Conservation (phyloP, 345 rosid species). For the Hypericum androsaemum region DNA sequence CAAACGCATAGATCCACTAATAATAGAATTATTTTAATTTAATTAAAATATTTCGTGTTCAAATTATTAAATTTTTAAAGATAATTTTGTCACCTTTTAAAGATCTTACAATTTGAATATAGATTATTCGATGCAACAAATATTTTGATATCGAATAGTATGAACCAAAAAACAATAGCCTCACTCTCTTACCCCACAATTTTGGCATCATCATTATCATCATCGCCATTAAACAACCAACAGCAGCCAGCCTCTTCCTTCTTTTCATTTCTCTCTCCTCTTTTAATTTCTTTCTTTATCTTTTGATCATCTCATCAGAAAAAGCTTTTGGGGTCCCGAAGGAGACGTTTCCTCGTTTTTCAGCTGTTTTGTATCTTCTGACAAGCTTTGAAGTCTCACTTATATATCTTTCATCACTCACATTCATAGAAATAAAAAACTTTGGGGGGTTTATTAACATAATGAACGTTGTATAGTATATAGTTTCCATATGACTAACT, state of each 20-base stretch:
- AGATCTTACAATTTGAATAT: no score
- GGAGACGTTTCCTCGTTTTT: slow-evolving; percentile 81
- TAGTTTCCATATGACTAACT: no score
- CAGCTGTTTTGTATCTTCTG: slow-evolving; percentile 50
- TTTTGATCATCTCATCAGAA: slow-evolving; percentile 15
- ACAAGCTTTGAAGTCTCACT: slow-evolving; percentile 23
- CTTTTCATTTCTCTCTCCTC: background rate
- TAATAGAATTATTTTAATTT: no score
- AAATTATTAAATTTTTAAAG: no score
- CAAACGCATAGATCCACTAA: no score
- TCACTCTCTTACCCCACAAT: background rate
- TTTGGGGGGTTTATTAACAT: no score
- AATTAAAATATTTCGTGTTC: no score
- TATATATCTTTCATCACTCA: background rate
- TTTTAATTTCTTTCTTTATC: slow-evolving; percentile 14
- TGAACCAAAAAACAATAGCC: background rate
- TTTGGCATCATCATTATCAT: slow-evolving; percentile 23
- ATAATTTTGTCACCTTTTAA: no score
- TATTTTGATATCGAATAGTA: no score
- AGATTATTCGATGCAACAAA: no score
- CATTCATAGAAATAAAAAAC: background rate
- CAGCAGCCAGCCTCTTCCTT: no score
- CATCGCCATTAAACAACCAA: slow-evolving; percentile 9
- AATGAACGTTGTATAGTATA: no score
- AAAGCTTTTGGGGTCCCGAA: slow-evolving; percentile 32